Evolutionary conservation across 2,329 filamentous ascomycete species (phyloP).

Genomic region (Knufia petricola): DNA sequence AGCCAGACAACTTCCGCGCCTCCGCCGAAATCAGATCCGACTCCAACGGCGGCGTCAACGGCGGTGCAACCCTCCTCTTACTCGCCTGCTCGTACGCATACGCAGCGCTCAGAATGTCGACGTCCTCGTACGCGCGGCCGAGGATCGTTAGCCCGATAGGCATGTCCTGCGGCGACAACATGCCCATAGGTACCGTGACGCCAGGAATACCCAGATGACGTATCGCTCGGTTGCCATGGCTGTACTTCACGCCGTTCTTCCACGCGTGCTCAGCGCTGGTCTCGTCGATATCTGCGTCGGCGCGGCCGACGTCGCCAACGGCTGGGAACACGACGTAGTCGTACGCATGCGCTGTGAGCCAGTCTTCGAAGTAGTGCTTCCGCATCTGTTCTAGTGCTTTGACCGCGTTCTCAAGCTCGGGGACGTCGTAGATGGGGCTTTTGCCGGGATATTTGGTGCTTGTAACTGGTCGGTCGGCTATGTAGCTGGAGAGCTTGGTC

Average conservation of each 20-base stretch:
- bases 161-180: conserved; percentile 21
- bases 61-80: conserved; percentile 9
- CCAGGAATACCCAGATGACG: conserved; percentile 25
- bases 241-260: conserved; percentile 42
- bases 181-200: conserved; percentile 25
- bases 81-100: conserved; percentile 22
- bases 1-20: neutral
- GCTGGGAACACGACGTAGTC: conserved; percentile 41
- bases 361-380: conserved; percentile 32
- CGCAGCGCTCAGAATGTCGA: conserved; percentile 20
- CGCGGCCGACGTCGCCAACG: conserved; percentile 40
- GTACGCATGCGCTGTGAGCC: conserved; percentile 32
- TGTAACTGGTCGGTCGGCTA: neutral
- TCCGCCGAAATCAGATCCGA: neutral
- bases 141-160: conserved; percentile 25
- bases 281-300: conserved; percentile 35
- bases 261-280: conserved; percentile 28
- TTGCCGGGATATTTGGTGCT: neutral
- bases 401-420: conserved; percentile 9
- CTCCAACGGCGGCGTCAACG: conserved; percentile 10
- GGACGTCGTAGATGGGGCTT: conserved; percentile 10
- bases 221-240: conserved; percentile 37
- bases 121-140: conserved; percentile 23
- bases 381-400: conserved; percentile 13
- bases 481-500: conserved; percentile 10